A percentile compares a stretch with the other conserved stretches of the same genome.
Evolutionary conservation across 2,329 filamentous ascomycete genomes (phyloP).

Genomic region (Lasiodiplodia gonubiensis): DNA sequence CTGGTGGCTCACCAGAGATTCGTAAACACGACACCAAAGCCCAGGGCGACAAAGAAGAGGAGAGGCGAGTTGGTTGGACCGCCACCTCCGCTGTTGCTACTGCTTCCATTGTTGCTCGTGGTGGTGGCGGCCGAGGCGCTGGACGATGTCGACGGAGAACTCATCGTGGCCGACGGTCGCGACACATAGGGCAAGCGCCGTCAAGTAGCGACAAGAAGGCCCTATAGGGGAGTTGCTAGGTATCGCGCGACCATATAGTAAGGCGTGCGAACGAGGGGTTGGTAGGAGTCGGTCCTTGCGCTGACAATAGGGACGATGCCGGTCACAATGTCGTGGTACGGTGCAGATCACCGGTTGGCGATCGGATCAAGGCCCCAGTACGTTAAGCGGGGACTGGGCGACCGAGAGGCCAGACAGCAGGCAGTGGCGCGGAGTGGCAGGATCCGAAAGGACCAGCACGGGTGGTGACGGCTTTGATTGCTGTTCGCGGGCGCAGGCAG

Average conservation of each 20-base stretch:
- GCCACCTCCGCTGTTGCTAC: slow-evolving; percentile 42
- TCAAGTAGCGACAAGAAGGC: background rate
- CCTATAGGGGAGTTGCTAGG: background rate
- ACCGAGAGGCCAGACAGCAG: background rate
- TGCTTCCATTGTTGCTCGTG: slow-evolving; percentile 32
- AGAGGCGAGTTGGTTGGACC: slow-evolving; percentile 73
- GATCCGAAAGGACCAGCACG: slow-evolving; percentile 11
- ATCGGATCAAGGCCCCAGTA: slow-evolving; percentile 22
- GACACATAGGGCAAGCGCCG: slow-evolving; percentile 11
- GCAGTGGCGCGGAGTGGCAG: slow-evolving; percentile 15
- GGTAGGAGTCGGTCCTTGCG: slow-evolving; percentile 20
- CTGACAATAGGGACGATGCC: slow-evolving; percentile 20
- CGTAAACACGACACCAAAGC: slow-evolving; percentile 97
- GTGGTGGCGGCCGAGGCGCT: slow-evolving; percentile 22
- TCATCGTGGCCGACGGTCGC: slow-evolving; percentile 14
- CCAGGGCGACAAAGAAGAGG: slow-evolving; percentile 92
- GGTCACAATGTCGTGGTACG: slow-evolving; percentile 19
- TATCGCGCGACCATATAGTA: slow-evolving; percentile 11
- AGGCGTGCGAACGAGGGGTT: slow-evolving; percentile 20
- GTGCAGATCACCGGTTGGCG: slow-evolving; percentile 17
- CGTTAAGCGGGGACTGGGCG: slow-evolving; percentile 11
- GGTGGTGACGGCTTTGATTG: slow-evolving; percentile 17
- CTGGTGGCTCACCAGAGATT: slow-evolving; percentile 82
- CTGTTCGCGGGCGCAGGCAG: background rate
- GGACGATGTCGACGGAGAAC: slow-evolving; percentile 30